phyloP scores from a whole-genome alignment of 352 stramenopile species.

The Globisporangium alternatum region DNA sequence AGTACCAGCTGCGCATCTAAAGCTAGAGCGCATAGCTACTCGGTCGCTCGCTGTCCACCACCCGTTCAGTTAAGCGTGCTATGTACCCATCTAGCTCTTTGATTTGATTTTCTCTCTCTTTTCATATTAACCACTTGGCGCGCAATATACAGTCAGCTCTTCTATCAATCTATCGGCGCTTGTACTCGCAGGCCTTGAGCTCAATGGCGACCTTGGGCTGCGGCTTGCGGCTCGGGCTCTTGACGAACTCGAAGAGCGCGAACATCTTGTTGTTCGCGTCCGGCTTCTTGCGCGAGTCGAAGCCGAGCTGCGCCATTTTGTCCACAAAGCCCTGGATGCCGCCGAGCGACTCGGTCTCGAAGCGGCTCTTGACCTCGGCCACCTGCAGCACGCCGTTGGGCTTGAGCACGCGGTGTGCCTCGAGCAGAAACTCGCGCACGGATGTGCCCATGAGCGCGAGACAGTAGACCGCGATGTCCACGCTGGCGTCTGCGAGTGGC shows the following conservation, averaged over 20 bases:
- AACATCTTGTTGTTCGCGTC: conserved; percentile 88
- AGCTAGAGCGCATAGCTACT: background rate
- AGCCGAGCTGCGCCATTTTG: conserved; percentile 57
- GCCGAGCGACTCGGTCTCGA: conserved; percentile 67
- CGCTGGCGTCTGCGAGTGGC: conserved; percentile 80
- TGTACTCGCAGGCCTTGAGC: conserved; percentile 86
- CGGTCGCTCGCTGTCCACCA: background rate
- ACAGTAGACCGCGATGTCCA: conserved; percentile 97
- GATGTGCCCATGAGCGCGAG: conserved; percentile 98
- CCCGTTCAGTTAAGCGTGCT: background rate
- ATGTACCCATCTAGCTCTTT: conserved; percentile 3
- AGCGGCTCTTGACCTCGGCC: conserved; percentile 82
- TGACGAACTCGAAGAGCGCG: conserved; percentile 80
- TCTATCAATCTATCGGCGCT: conserved; percentile 49
- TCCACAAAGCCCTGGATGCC: conserved; percentile 66
- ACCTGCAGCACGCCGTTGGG: conserved; percentile 89
- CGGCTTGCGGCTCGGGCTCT: conserved; percentile 42
- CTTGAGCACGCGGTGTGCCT: conserved; percentile 94
- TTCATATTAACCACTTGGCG: background rate
- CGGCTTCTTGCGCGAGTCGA: conserved; percentile 61
- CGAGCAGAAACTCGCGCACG: conserved; percentile 95
- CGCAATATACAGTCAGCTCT: conserved; percentile 2
- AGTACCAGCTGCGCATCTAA: conserved; percentile 98
- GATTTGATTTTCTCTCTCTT: background rate
- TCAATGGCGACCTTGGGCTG: conserved; percentile 54